Percentiles rank a stretch among this genome's conserved stretches.
Conservation (phyloP, 352 stramenopile species). For the Globisporangium irregulare region DNA sequence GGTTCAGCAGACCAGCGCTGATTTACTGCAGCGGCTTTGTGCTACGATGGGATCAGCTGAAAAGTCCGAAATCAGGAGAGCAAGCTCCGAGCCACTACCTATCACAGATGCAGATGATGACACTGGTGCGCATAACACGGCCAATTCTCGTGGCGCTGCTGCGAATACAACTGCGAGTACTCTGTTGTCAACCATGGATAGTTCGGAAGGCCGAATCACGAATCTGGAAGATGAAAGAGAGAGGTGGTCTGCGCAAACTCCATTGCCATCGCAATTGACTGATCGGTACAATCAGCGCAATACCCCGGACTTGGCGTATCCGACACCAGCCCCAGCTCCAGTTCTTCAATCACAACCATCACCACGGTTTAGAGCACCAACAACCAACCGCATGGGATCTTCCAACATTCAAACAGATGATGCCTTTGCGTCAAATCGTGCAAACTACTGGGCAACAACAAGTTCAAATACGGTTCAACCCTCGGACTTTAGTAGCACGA, state of each 20-base stretch:
- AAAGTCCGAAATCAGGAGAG: background rate
- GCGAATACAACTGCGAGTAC: background rate
- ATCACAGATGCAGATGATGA: conserved; percentile 15
- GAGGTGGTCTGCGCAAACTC: background rate
- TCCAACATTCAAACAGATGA: background rate
- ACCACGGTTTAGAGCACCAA: background rate
- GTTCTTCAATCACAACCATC: background rate
- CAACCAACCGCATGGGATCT: background rate
- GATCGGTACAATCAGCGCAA: background rate
- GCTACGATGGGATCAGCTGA: conserved; percentile 9
- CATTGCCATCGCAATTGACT: background rate
- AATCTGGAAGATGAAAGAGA: background rate
- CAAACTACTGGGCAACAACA: background rate
- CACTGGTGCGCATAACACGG: background rate
- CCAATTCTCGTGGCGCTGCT: background rate
- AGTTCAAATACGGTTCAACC: background rate
- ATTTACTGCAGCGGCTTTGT: conserved; percentile 12
- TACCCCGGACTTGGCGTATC: background rate
- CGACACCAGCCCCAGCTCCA: background rate
- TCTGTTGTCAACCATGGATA: background rate
- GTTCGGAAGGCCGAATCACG: background rate
- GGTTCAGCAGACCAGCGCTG: conserved; percentile 11
- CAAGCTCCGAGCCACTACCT: conserved; percentile 16
- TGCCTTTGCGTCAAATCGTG: background rate
- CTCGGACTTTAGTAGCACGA: background rate